phyloP scores from a whole-genome alignment of 1,284 basidiomycete genomes.

The Ustilago nuda region DNA sequence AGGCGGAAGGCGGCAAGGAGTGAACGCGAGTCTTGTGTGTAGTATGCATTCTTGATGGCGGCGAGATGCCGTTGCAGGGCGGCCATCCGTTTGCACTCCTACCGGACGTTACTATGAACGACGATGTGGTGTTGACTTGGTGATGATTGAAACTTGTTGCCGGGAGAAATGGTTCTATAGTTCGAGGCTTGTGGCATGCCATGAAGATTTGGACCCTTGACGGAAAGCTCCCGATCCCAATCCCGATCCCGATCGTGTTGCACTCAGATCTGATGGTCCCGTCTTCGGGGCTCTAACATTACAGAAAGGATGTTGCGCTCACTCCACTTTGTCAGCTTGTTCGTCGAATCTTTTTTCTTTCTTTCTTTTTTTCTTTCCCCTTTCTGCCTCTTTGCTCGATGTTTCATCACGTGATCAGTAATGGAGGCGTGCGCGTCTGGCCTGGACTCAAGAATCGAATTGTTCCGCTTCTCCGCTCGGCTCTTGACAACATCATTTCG shows the following conservation, averaged over 20 bases:
- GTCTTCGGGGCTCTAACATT: not conserved
- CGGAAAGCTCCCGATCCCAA: not conserved
- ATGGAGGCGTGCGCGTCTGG: too few species aligned
- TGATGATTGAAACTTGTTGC: not conserved
- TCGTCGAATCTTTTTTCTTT: not conserved
- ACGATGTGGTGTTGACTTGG: not conserved
- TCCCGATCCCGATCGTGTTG: not conserved
- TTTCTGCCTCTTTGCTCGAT: not conserved
- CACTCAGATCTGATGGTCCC: too few species aligned
- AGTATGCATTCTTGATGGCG: constrained; percentile 39
- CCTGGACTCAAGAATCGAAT: too few species aligned
- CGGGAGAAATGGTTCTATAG: not conserved
- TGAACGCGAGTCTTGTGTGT: constrained; percentile 23
- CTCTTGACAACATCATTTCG: too few species aligned
- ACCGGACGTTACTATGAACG: not conserved
- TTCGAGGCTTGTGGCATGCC: constrained; percentile 10
- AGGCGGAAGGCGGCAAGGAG: constrained; percentile 34
- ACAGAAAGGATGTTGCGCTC: not conserved
- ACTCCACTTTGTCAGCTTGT: not conserved
- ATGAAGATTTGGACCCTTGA: constrained; percentile 23
- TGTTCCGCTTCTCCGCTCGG: too few species aligned
- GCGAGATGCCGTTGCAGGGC: constrained; percentile 46
- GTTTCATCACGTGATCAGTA: too few species aligned
- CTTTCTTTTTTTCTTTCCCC: not conserved
- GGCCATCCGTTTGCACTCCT: constrained; percentile 9